These are phyloP conservation scores for Astrocystis sublimbata DNA, from an alignment of 495 filamentous ascomycete species.

Conservation along the genomic window DNA sequence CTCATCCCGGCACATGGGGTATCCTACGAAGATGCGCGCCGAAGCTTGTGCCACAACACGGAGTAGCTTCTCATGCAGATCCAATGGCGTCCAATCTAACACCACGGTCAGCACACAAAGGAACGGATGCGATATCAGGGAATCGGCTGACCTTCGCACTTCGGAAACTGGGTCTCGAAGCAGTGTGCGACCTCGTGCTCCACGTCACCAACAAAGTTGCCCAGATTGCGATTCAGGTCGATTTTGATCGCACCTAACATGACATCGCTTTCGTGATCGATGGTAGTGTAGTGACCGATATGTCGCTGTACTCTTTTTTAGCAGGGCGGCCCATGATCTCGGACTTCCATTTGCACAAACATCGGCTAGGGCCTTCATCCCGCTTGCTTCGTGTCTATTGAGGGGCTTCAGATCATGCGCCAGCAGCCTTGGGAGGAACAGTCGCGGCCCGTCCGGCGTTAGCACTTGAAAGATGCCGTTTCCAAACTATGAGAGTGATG, in stretches of 20 bases:
- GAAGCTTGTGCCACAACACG: slow-evolving; percentile 54
- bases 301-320: slow-evolving; percentile 36
- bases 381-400: slow-evolving; percentile 39
- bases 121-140: not conserved
- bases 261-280: slow-evolving; percentile 34
- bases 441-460: slow-evolving; percentile 32
- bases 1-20: slow-evolving; percentile 50
- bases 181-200: slow-evolving; percentile 41
- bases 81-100: slow-evolving; percentile 40
- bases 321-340: slow-evolving; percentile 28
- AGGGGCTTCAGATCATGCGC: slow-evolving; percentile 50
- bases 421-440: slow-evolving; percentile 47
- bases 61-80: slow-evolving; percentile 35
- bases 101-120: slow-evolving; percentile 18
- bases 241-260: slow-evolving; percentile 44
- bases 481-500: slow-evolving; percentile 21
- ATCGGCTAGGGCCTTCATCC: slow-evolving; percentile 37
- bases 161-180: slow-evolving; percentile 40
- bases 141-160: slow-evolving; percentile 37
- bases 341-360: slow-evolving; percentile 5
- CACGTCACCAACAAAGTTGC: slow-evolving; percentile 39
- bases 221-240: slow-evolving; percentile 48
- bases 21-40: slow-evolving; percentile 55
- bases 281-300: slow-evolving; percentile 43
- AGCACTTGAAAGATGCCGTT: slow-evolving; percentile 44